Evolutionary conservation across 352 stramenopile species (phyloP), one percentile per base, ranked within the genome.

Genomic region (Phytophthora hybrid): DNA sequence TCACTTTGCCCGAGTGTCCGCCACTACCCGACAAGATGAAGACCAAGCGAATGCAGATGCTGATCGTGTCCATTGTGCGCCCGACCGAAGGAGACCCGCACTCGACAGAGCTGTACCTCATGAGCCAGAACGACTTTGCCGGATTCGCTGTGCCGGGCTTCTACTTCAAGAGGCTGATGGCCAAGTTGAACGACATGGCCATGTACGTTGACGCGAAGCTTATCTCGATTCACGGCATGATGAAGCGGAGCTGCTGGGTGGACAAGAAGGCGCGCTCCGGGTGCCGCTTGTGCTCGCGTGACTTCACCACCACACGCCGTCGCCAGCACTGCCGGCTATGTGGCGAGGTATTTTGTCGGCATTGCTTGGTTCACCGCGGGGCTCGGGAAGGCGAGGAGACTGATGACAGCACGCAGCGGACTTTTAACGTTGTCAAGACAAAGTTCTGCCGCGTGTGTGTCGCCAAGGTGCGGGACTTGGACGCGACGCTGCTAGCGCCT

Each of bases 321-420:
- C 83, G 88, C 29, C 86, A 91, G 55, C 85, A 93, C 71, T 94
- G 87, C 68, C 85, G 87, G 1, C 62, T 94, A n/a, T 94, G 87
- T 55, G 87, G 87, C 8, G 87, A 94, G 31, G 81, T 94, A 1
- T 87, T 92, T 32, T 94, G 87, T 62, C 63, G 79, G 44, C 88
- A 85, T 55, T 94, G 87, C 59, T 64, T 85, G 39, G 53, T 93
- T 31, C 77, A 81, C 56, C 82, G 84, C 16, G 79, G 74, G 16
- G 69, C 82, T 6, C 71, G 65, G 23, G 49, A 70, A 16, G 52
- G 63, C 14, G 66, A 54, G 11, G 59, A 57, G 46, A 59, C 60
- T 32, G 55, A 26, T 41, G 59, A 78, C 32, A 66, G 26, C 70
- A 34, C 46, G 3, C 19, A 66, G 18, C 69, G 61, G 59, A 75